Evolutionary conservation across 208 protist species (phyloP), one percentile per base, ranked within the genome.

Genomic region (Leishmania aethiopica): DNA sequence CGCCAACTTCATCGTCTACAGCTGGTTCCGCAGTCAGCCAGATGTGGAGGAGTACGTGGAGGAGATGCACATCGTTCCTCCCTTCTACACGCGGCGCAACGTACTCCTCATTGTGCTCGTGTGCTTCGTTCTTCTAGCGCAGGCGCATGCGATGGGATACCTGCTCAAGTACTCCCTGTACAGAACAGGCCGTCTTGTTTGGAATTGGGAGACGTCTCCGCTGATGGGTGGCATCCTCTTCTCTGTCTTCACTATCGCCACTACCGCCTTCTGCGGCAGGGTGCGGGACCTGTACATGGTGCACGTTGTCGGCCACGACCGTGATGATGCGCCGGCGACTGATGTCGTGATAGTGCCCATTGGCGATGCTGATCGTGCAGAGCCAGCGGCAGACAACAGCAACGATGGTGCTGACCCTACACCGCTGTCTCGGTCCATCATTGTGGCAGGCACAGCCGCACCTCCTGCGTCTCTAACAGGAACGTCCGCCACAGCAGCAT

Each of bases 151-250:
- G 10, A 74, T 84, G 40, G 93, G 93, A 10, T 91, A 88, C 75
- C 57, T 96, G 37, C 1, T 93, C 64, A 95, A 95, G 87, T 87
- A 86, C 69, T 89, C 93, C 59, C 70, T 94, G 22, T 96, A 95
- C 84, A 62, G 75, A 49, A 92, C 90, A 5, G 93, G 85, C 66
- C 81, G 67, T 53, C 72, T 93, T 42, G 90, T 78, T 59, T 96
- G 93, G 92, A 95, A 88, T 79, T 95, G 93, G 91, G 93, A 96
- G 81, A 84, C 85, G 6, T 91, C 91, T n/a, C 91, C 91, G 15
- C 82, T 91, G 32, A 75, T 92, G n/a, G 93, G 93, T 28, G 86
- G 84, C 19, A 57, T 94, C 10, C 28, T 92, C 69, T 90, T 89
- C 71, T 60, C 83, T 4, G 35, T 87, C 55, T 84, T 89, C 66